Percentiles rank a stretch among this genome's conserved stretches.
Evolutionary conservation across 1,284 basidiomycete species (phyloP).

Genomic region (Cerrena zonata): DNA sequence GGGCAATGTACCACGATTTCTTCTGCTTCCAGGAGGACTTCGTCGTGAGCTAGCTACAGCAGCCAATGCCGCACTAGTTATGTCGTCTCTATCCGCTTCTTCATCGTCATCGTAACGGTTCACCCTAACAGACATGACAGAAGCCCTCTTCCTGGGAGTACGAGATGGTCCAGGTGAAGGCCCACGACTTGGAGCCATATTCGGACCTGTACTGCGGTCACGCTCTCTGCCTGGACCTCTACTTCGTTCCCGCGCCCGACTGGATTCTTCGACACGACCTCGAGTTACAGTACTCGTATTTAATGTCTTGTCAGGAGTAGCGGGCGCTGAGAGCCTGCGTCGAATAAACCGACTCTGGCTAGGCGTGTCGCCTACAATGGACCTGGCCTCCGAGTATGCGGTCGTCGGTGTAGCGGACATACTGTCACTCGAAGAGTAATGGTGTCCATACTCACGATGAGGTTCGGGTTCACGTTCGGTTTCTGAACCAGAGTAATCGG

Average conservation of each 20-base stretch:
- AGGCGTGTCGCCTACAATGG: constrained; percentile 16
- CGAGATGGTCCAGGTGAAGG: constrained; percentile 35
- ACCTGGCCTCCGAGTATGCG: constrained; percentile 24
- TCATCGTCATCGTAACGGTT: constrained; percentile 18
- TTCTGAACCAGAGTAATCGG: constrained; percentile 60
- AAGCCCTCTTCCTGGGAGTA: constrained; percentile 40
- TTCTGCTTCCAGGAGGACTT: constrained; percentile 37
- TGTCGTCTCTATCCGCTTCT: constrained; percentile 30
- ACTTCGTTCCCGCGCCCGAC: constrained; percentile 13
- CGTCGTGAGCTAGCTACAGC: constrained; percentile 52
- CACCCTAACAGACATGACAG: constrained; percentile 27
- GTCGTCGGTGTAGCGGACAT: constrained; percentile 36
- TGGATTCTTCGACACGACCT: neutral
- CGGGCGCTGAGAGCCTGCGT: constrained; percentile 46
- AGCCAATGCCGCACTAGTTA: constrained; percentile 53
- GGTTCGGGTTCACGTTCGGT: constrained; percentile 59
- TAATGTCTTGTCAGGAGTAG: constrained; percentile 43
- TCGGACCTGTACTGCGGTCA: constrained; percentile 18
- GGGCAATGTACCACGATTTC: constrained; percentile 53
- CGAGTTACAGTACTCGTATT: constrained; percentile 12
- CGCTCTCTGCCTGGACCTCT: constrained; percentile 21
- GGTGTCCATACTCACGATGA: constrained; percentile 30
- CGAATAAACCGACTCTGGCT: constrained; percentile 24
- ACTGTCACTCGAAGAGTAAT: constrained; percentile 37
- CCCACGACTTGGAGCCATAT: constrained; percentile 11